Base-by-base conservation (phyloP, 192 early-diverging fungal species). In the Coemansia sp. region DNA sequence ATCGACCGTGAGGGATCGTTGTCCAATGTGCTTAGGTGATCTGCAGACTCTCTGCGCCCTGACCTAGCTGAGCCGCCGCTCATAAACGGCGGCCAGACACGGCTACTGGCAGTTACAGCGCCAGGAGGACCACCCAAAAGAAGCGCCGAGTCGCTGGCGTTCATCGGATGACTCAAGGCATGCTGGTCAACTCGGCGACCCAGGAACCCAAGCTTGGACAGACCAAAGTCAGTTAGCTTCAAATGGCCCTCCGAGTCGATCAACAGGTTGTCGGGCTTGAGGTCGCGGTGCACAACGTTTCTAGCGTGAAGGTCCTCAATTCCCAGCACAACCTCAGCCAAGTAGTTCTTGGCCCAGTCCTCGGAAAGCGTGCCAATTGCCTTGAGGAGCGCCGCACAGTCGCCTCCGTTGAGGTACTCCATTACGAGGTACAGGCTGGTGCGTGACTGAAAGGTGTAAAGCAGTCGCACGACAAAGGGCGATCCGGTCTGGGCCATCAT, bases 221-320 rank as follows among this genome's bases (percentile, higher is more conserved):
- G 85, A 4, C 96, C 96, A 93, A 97, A 97, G 72, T 97, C 96
- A 11, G 94, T 94, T 34, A 97, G 73, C 72, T 97, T 97, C 75
- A 96, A 85, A 73, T 97, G 95, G 0, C 95, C 95, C 65, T 95
- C 91, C 5, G 88, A 80, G 67, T 91, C 94, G 47, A 98, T 89
- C n/a, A 98, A 76, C 68, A 98, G 92, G 71, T 98, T 93, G 52
- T 91, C 90, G 1, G 90, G 90, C 73, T 92, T 92, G 38, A 92
- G 76, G 51, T 92, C 93, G 36, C 95, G 79, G 72, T 98, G 95
- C 18, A 90, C 90, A 52, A 98, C 97, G 6, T 91, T 91, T 47
- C 94, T 91, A 13, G 67, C 46, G 74, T 98, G 96, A 16, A 98
- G 74, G 69, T 96, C 95, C 70, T 94, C 93, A 10, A 98, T 85